Evolutionary conservation across 2,329 filamentous ascomycete genomes (phyloP), one percentile per base, ranked within the genome.

Genomic region (Epichloe hybrida): DNA sequence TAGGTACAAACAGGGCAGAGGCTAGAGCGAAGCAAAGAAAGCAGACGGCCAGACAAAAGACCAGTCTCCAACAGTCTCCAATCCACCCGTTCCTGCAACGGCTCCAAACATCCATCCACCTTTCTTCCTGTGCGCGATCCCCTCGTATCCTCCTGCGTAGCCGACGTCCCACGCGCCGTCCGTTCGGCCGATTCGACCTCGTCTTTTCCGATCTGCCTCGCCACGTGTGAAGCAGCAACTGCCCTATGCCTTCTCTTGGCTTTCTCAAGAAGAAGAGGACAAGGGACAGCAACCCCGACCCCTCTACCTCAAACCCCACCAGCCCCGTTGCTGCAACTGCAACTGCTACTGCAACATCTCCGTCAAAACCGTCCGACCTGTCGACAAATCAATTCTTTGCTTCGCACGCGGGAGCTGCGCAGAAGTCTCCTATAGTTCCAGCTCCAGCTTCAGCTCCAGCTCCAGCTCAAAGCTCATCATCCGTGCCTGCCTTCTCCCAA

Each of bases 231-330:
- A 54, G 50, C 51, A 55, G 45, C 49, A 58, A 36, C 45, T 51
- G 46, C 41, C 67, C 63, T 64, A 97, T 98, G 93, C 93, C 90
- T 83, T 87, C 81, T 70, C 80, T 96, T 76, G 88, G 88, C 70
- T 89, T 96, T 67, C 81, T 97, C 67, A 96, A 96, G 80, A 97
- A 95, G 81, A 95, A 95, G 80, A 84, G 89, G 80, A 95, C 89
- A 73, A 94, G 89, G 81, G 89, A 96, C 75, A 86, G 82, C 65
- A 80, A 83, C 66, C 76, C 80, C 66, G 82, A 87, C 66, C 77
- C 77, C 60, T 80, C 82, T 63, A 75, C 81, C 62, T 75, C 76
- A 58, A 84, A 84, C 66, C 76, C 80, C 59, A 76, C 75, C 57
- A 83, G 80, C 62, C 77, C 80, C 54, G 72, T 81, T 60, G 82